Evolutionary conservation across 345 rosid species (phyloP).

Genomic region (Syzygium oleosum): DNA sequence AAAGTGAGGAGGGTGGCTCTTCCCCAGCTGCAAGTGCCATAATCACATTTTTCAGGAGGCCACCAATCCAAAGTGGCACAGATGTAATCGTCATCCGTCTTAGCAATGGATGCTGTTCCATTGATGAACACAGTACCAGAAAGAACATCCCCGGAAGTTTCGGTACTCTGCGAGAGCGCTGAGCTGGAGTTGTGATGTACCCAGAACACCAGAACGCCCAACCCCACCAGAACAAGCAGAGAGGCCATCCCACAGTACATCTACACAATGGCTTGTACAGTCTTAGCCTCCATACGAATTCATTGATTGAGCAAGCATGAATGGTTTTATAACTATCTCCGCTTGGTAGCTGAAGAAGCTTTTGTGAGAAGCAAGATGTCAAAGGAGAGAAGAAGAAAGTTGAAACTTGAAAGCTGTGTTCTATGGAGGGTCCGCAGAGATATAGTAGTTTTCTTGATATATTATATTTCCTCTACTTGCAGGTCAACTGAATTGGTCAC

Average conservation of each 20-base stretch:
- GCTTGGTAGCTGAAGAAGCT: background rate
- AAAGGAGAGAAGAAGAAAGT: background rate
- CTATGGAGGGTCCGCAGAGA: background rate
- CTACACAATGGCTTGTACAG: background rate
- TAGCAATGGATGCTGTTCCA: conserved; percentile 6
- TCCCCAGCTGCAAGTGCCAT: conserved; percentile 22
- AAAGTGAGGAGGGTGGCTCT: conserved; percentile 11
- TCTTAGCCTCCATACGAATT: background rate
- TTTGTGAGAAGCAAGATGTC: background rate
- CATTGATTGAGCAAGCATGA: background rate
- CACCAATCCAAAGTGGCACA: conserved; percentile 27
- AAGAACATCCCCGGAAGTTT: background rate
- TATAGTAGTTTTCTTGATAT: background rate
- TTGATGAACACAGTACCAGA: conserved; percentile 6
- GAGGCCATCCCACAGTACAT: conserved; percentile 3
- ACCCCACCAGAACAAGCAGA: background rate
- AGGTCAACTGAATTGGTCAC: background rate
- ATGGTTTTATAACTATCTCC: background rate
- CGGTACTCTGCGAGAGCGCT: background rate
- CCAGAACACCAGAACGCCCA: background rate
- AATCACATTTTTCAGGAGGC: conserved; percentile 23
- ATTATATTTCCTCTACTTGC: background rate
- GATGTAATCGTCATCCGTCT: conserved; percentile 13
- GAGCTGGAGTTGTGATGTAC: background rate
- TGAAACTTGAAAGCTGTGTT: background rate